These are phyloP conservation scores for Entrophospora sp. DNA, from an alignment of 192 early-diverging fungal genomes.

Conservation along the genomic window DNA sequence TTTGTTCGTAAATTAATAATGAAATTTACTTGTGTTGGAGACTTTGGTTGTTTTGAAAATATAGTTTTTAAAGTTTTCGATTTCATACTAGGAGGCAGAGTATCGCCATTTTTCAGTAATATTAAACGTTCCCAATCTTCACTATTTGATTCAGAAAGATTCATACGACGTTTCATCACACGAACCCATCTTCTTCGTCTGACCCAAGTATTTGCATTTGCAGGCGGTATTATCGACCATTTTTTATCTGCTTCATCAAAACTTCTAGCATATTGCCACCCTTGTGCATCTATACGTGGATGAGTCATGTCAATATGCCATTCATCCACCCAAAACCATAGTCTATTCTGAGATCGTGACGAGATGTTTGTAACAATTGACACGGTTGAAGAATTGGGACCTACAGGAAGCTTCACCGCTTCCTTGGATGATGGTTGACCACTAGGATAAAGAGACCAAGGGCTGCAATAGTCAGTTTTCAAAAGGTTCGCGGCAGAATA, in stretches of 20 bases:
- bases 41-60: constrained; percentile 40
- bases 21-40: constrained; percentile 59
- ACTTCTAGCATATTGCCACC: constrained; percentile 65
- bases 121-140: constrained; percentile 33
- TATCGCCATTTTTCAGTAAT: constrained; percentile 42
- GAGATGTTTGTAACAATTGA: constrained; percentile 16
- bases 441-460: constrained; percentile 48
- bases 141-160: constrained; percentile 35
- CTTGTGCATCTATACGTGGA: constrained; percentile 51
- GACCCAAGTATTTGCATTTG: constrained; percentile 48
- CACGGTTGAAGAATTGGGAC: constrained; percentile 9
- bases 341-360: constrained; percentile 10
- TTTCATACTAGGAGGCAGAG: constrained; percentile 26
- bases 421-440: constrained; percentile 44
- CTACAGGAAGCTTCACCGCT: constrained; percentile 42
- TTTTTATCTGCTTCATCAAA: constrained; percentile 43
- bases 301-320: constrained; percentile 63
- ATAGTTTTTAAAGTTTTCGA: constrained; percentile 40
- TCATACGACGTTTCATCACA: constrained; percentile 61
- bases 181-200: constrained; percentile 67
- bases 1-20: no score
- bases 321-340: constrained; percentile 79
- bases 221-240: constrained; percentile 44
- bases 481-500: constrained; percentile 41
- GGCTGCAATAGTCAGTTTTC: constrained; percentile 46